phyloP scores from a whole-genome alignment of 2,329 filamentous ascomycete genomes.

The Aureobasidium sp. region DNA sequence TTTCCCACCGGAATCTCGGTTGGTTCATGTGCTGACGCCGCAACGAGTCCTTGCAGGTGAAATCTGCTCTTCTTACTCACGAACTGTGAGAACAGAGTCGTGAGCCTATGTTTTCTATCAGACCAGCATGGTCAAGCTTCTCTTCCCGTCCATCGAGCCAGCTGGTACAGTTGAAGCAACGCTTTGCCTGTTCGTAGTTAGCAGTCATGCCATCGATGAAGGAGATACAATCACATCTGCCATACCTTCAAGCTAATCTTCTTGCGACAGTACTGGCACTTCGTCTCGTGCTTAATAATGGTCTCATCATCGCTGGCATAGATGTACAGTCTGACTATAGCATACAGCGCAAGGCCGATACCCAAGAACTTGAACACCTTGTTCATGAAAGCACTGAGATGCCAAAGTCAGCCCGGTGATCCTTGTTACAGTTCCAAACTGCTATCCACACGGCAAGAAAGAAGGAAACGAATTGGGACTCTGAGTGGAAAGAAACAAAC shows the following conservation, averaged over 20 bases:
- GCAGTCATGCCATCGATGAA: background rate
- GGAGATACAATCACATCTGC: background rate
- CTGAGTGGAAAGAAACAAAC: background rate
- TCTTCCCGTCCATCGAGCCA: slow-evolving; percentile 51
- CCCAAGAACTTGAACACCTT: slow-evolving; percentile 58
- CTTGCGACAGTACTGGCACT: slow-evolving; percentile 60
- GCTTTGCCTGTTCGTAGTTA: slow-evolving; percentile 44
- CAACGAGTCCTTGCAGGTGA: background rate
- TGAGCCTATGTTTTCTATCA: background rate
- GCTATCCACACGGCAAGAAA: background rate
- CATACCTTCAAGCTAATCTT: slow-evolving; percentile 38
- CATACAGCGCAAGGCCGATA: slow-evolving; percentile 57
- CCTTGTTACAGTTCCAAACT: no score
- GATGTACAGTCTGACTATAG: slow-evolving; percentile 51
- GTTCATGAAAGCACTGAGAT: slow-evolving; percentile 46
- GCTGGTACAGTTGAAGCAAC: slow-evolving; percentile 50
- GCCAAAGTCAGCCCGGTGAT: background rate
- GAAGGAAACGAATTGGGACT: no score
- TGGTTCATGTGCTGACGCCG: background rate
- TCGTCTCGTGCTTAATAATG: slow-evolving; percentile 62
- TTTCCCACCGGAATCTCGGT: background rate
- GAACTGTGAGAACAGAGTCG: background rate
- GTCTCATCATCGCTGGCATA: slow-evolving; percentile 54
- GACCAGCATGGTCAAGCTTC: background rate
- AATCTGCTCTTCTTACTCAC: background rate